Conservation (phyloP, 2,329 filamentous ascomycete genomes). For the Stagonosporopsis rhizophila region DNA sequence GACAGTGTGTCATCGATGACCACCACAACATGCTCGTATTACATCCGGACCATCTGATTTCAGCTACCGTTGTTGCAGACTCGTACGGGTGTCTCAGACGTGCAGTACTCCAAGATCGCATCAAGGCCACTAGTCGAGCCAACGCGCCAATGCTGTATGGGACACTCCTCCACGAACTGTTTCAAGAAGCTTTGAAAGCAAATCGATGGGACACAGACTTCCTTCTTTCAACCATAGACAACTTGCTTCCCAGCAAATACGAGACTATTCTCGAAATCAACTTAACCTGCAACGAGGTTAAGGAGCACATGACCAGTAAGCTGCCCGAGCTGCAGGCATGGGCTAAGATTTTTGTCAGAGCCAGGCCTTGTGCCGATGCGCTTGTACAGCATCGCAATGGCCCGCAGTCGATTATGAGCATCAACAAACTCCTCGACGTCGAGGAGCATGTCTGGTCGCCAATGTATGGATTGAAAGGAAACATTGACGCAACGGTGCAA, state of each 20-base stretch:
- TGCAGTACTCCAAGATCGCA: slow-evolving; percentile 90
- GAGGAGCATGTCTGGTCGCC: slow-evolving; percentile 99
- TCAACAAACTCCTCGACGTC: slow-evolving; percentile 93
- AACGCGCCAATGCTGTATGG: slow-evolving; percentile 87
- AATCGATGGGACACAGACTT: slow-evolving; percentile 81
- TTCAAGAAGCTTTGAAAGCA: slow-evolving; percentile 84
- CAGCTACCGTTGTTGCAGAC: slow-evolving; percentile 94
- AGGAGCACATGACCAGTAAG: slow-evolving; percentile 82
- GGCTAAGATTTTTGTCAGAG: slow-evolving; percentile 81
- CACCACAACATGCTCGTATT: slow-evolving; percentile 83
- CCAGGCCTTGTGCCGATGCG: slow-evolving; percentile 73
- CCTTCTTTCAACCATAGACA: slow-evolving; percentile 70
- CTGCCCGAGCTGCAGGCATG: slow-evolving; percentile 82
- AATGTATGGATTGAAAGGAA: slow-evolving; percentile 95
- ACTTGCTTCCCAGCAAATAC: slow-evolving; percentile 75
- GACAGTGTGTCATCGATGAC: slow-evolving; percentile 84
- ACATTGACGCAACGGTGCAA: slow-evolving; percentile 96
- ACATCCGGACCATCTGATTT: slow-evolving; percentile 94
- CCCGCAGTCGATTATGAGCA: slow-evolving; percentile 77
- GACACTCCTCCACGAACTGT: slow-evolving; percentile 91
- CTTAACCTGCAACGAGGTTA: slow-evolving; percentile 73
- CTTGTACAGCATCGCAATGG: slow-evolving; percentile 81
- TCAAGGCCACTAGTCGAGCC: slow-evolving; percentile 86
- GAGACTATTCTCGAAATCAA: slow-evolving; percentile 91
- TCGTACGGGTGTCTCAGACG: slow-evolving; percentile 91